These are phyloP conservation scores for Phytophthora pluvialis DNA, from an alignment of 352 stramenopile genomes.

Conservation along the genomic window DNA sequence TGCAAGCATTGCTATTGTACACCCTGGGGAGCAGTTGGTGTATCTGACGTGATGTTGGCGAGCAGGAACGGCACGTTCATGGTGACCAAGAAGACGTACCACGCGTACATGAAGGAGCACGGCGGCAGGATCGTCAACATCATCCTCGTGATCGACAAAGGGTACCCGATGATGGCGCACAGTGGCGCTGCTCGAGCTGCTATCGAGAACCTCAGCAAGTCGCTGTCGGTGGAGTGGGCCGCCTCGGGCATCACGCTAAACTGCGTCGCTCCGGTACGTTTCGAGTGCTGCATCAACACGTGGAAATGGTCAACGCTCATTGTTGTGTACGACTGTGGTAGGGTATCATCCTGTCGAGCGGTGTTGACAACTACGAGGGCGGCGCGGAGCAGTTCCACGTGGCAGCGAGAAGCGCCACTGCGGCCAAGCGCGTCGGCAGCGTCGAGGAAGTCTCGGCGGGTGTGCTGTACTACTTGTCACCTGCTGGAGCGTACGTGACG, in stretches of 20 bases:
- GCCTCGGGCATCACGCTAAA: slow-evolving; percentile 92
- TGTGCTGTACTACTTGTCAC: slow-evolving; percentile 91
- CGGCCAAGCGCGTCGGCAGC: slow-evolving; percentile 89
- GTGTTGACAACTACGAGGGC: slow-evolving; percentile 91
- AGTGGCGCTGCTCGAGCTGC: slow-evolving; percentile 89
- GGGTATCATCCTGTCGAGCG: slow-evolving; percentile 82
- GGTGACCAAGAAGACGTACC: slow-evolving; percentile 92
- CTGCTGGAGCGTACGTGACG: slow-evolving; percentile 91
- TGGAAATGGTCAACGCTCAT: slow-evolving; percentile 21
- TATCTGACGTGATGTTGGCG: neutral
- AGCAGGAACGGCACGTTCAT: slow-evolving; percentile 90
- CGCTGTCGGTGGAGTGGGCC: slow-evolving; percentile 94
- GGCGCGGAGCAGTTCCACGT: slow-evolving; percentile 87
- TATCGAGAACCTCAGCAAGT: slow-evolving; percentile 95
- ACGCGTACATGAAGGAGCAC: slow-evolving; percentile 94
- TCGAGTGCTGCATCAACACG: no score
- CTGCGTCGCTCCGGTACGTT: slow-evolving; percentile 90
- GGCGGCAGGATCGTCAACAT: slow-evolving; percentile 96
- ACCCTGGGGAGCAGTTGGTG: no score
- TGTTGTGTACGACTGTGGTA: slow-evolving; percentile 31
- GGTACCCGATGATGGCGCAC: slow-evolving; percentile 93
- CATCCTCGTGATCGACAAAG: slow-evolving; percentile 94
- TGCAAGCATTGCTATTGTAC: no score
- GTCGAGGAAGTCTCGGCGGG: slow-evolving; percentile 91
- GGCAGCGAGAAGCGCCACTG: slow-evolving; percentile 78